Evolutionary conservation across 2,329 filamentous ascomycete species (phyloP), one percentile per base, ranked within the genome.

Genomic region (Dactylella cylindrospora): DNA sequence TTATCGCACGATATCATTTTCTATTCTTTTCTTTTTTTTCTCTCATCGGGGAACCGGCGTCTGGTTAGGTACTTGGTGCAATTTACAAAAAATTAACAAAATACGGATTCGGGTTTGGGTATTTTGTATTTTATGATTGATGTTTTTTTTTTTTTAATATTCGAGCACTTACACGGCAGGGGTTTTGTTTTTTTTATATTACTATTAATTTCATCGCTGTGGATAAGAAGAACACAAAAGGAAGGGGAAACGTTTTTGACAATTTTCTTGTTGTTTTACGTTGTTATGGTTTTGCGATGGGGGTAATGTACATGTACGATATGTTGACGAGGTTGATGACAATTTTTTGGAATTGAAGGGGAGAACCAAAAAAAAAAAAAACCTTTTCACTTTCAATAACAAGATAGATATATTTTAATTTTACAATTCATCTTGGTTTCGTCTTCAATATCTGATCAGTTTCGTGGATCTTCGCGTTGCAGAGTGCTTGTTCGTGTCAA

Each of bases 101-200:
- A n/a, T n/a, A n/a, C n/a, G n/a, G n/a, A n/a, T n/a, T n/a, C 44
- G 54, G 46, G 40, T 39, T 51, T 15, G 13, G 46, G 45, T 28
- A 2, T 9, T 32, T 46, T 22, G 19, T 41, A 26, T 19, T 5
- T 33, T 25, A 19, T 5, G 28, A 9, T 29, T 29, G 17, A 19
- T 43, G 25, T 22, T 35, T 15, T 7, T 43, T 51, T 52, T 22
- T 10, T 22, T 46, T 40, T 19, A 20, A 23, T 26, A 19, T 32
- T 51, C 41, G 19, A 10, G 35, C 2, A 26, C n/a, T n/a, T n/a
- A n/a, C n/a, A n/a, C n/a, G n/a, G n/a, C n/a, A n/a, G n/a, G n/a
- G n/a, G n/a, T n/a, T n/a, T n/a, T n/a, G n/a, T n/a, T n/a, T n/a
- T n/a, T n/a, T n/a, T n/a, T n/a, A n/a, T n/a, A n/a, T n/a, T n/a